Evolutionary conservation across 768 basidiomycete genomes (phyloP), one percentile per base, ranked within the genome.

Genomic region (Jaapia argillacea): DNA sequence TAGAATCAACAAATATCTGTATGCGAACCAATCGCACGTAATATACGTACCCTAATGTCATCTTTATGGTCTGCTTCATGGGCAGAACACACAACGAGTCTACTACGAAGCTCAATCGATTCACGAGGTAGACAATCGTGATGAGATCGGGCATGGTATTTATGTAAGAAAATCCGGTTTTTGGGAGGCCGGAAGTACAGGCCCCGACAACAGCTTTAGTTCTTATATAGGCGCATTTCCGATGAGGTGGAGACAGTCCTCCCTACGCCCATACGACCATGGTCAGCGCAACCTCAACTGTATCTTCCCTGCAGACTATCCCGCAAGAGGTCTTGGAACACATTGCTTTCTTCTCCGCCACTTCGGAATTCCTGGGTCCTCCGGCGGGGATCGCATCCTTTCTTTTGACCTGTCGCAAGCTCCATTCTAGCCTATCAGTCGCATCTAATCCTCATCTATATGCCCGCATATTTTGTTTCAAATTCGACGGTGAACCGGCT

Each of bases 241-340:
- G 28, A 33, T 16, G 28, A 33, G 10, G 16, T n/a, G n/a, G n/a
- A n/a, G n/a, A n/a, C n/a, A n/a, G n/a, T 33, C 28, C 28, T 33
- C 28, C 16, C 28, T 33, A 33, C 28, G 16, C 28, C 28, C 28
- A 16, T 33, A 33, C 28, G 28, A 10, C n/a, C n/a, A n/a, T n/a
- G n/a, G n/a, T n/a, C n/a, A n/a, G n/a, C n/a, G n/a, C 28, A 33
- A 16, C 28, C 28, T 10, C 28, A 16, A 33, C 16, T 10, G 10
- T 21, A 21, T 7, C 21, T 7, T 38, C 37, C 13, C 37, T 86
- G 44, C 63, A 67, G 43, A 61, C 62, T 4, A 61, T 91, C 36
- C 88, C 88, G 12, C 74, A 74, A 47, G 89, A 91, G 60, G 70
- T 91, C 28, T 69, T 92, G 36, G 82, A 90, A 55, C 77, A 79